Percentiles rank a stretch among this genome's conserved stretches.
Conservation (phyloP, 2,329 filamentous ascomycete genomes). For the Arthrobotrys pseudoclavata region DNA sequence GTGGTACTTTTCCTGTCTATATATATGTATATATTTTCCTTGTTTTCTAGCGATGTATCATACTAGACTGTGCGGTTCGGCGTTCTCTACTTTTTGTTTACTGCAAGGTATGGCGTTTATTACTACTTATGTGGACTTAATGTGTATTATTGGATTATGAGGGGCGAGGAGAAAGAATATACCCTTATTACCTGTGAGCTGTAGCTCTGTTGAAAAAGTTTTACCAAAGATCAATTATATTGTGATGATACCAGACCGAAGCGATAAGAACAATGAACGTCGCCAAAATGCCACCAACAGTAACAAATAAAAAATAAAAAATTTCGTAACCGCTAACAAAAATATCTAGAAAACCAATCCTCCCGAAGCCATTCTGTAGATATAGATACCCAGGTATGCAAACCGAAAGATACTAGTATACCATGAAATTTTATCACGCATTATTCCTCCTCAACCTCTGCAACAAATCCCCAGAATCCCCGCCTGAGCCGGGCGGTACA, state of each 20-base stretch:
- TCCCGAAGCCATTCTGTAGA: neutral
- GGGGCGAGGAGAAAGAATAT: slow-evolving; percentile 1
- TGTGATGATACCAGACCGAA: slow-evolving; percentile 9
- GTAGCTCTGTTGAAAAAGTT: neutral
- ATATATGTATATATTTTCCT: neutral
- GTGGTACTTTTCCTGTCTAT: neutral
- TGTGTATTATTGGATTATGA: slow-evolving; percentile 34
- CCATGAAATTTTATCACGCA: neutral
- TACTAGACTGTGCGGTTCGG: slow-evolving; percentile 35
- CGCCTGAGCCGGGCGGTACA: neutral
- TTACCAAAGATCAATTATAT: neutral
- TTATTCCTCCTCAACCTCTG: slow-evolving; percentile 42
- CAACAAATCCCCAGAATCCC: slow-evolving; percentile 25
- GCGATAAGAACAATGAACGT: neutral
- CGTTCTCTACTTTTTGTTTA: slow-evolving; percentile 17
- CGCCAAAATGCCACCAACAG: neutral
- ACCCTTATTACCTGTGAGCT: neutral
- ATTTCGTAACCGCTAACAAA: slow-evolving; percentile 18
- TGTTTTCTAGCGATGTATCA: slow-evolving; percentile 38
- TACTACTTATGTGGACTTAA: slow-evolving; percentile 20
- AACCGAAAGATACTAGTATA: neutral
- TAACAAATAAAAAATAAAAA: neutral
- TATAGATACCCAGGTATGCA: neutral
- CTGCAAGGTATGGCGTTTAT: slow-evolving; percentile 23
- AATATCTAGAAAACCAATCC: neutral